Base-by-base conservation (phyloP, 805 yeast genomes). In the Peterozyma xylosa region DNA sequence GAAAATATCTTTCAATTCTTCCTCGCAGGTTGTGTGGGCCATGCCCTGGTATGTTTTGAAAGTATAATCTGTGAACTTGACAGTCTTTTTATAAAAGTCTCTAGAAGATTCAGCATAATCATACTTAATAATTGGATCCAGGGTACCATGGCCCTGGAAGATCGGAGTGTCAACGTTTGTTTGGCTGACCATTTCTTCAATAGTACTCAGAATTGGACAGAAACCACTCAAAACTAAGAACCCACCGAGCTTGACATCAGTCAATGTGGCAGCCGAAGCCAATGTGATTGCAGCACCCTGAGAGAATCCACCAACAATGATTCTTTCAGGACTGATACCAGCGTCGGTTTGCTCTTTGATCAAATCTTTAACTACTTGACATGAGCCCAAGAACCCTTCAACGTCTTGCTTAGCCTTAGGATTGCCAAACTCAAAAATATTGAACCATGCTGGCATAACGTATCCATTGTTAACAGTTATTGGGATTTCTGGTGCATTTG, bases 301-400 rank as follows among this genome's bases (percentile, higher is more conserved):
- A 4, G 95, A 83, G 59, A 93, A 93, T 0, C 99, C 99, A 33
- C 98, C 98, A 45, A 93, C 68, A n/a, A 93, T 67, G 39, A 93
- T 84, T 42, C 84, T 76, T 14, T 77, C 78, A 0, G 83, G 68
- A 3, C 76, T 70, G 33, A 85, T 73, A 9, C 82, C 78, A 6
- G 54, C 52, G 9, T 73, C 74, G 13, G 74, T 65, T 51, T 82
- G 79, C 44, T 78, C 78, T 16, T 71, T 59, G 37, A 84, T 68
- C 50, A 72, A 64, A 1, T 53, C 53, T 41, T 71, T 66, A 18
- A 82, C 65, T 3, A 62, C 52, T 1, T 70, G 68, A 38, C 78
- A 64, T 11, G 80, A 66, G 42, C 67, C 66, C 52, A 76, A 55
- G 55, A 73, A 78, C 2, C 89, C 88, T 0, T 53, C 65, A 9